Base-by-base conservation (phyloP, 495 filamentous ascomycete species). In the Chaetomium fimeti region DNA sequence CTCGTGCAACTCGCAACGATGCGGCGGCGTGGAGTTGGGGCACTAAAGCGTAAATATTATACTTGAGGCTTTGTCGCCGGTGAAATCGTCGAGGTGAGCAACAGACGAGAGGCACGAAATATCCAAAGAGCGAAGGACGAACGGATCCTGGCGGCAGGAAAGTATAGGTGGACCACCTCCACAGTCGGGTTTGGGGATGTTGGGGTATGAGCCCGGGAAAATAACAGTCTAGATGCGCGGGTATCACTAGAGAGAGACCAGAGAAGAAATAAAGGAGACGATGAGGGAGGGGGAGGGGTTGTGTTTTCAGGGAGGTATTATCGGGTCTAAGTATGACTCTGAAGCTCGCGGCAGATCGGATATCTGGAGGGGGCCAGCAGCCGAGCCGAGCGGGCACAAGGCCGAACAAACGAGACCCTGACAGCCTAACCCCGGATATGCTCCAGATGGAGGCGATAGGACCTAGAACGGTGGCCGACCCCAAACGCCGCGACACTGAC, bases 321-420 rank as follows among this genome's bases (percentile, higher is more conserved):
- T 7, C 24, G 57, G 42, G 28, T 22, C 24, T 45, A 68, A 58
- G 65, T 68, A 68, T 68, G 36, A 62, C 66, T 56, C 61, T 54
- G 62, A 28, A 20, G 13, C 29, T 43, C 57, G 28, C 64, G 59
- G 49, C 61, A 63, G 61, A 63, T 68, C 66, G 62, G 66, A 58
- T 65, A 40, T 68, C 42, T 62, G 29, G 29, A 40, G 49, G 47
- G 47, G 40, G 12, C 20, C 20, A 40, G 61, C 27, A 63, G 67
- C 67, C 63, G 66, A 68, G 66, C 66, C 66, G 66, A 65, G 60
- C 24, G 56, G 66, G 59, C 62, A 62, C 42, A n/a, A 60, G 51
- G 61, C 38, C 61, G 49, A 59, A 52, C 47, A 52, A 32, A 57
- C 29, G 40, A 57, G 52, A 20, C 20, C 60, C 18, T 9, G 49